phyloP scores from a whole-genome alignment of 345 rosid species.

The Eucalyptus regnans region DNA sequence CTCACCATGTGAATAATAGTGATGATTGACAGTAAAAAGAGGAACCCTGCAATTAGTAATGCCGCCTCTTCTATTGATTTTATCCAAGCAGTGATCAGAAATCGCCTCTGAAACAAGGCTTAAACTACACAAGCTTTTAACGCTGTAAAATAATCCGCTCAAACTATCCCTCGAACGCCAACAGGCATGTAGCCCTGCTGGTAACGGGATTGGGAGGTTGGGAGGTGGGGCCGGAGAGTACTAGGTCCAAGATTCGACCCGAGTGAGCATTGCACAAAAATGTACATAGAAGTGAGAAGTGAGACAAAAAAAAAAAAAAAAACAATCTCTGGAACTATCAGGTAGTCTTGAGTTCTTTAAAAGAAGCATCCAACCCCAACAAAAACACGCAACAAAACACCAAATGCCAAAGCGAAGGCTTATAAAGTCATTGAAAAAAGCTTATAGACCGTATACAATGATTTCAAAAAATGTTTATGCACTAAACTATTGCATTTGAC shows the following conservation, averaged over 20 bases:
- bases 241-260: neutral
- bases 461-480: neutral
- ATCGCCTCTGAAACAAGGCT: neutral
- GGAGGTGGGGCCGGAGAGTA: neutral
- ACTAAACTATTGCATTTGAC: neutral
- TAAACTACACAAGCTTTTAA: neutral
- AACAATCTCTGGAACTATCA: too few species aligned
- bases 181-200: neutral
- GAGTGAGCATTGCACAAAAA: too few species aligned
- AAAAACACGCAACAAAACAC: too few species aligned
- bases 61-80: neutral
- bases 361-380: too few species aligned
- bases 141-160: neutral
- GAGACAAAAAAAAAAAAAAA: too few species aligned
- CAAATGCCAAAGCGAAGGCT: too few species aligned
- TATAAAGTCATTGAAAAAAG: too few species aligned
- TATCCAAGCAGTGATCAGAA: neutral
- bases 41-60: neutral
- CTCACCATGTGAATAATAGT: neutral
- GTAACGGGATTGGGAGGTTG: neutral
- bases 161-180: neutral
- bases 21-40: neutral
- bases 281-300: too few species aligned
- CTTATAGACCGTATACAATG: too few species aligned
- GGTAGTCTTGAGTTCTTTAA: too few species aligned